Base-by-base conservation (phyloP, 2,329 filamentous ascomycete species). In the Rhexocercosporidium sp. region DNA sequence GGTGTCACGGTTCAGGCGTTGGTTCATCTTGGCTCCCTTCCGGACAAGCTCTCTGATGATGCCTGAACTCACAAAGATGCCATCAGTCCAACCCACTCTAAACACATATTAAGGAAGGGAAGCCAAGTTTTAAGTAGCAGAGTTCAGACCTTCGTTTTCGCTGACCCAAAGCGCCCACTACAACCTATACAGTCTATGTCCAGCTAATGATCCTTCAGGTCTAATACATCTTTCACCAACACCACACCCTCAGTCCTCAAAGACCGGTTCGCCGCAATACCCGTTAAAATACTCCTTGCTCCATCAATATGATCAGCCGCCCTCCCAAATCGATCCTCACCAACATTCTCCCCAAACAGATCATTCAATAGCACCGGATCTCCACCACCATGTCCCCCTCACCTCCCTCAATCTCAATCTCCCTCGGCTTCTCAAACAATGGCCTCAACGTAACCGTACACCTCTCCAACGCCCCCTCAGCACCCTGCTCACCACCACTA, bases 371-470 rank as follows among this genome's bases (percentile, higher is more conserved):
- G 70, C 0, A 88, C 82, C 0, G 82, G 81, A 70, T 89, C 87
- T 0, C 87, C 87, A 2, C 87, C 87, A 1, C 87, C 87, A 65
- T 90, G 87, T 0, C 86, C 86, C 87, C 87, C 1, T 80, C 77
- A 9, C 82, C 82, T 3, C 83, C 81, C 0, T 79, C 78, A 27
- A 89, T 83, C 68, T 85, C 81, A 7, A 89, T 79, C 71, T 87
- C 84, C 18, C 79, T 75, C 0, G 87, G 86, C 75, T 86, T 85
- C 72, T 85, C 83, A 65, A 89, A 88, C 46, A 88, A 70, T 12
- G 82, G 84, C 62, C 85, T 77, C 29, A 90, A 72, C 6, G 83
- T 75, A 34, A 88, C 82, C 2, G 79, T 80, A 53, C 81, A 79
- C 54, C 75, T 79, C 72, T 87, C 85, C 9, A 87, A 76, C 0